Evolutionary conservation across 352 stramenopile genomes (phyloP), one percentile per base, ranked within the genome.

Genomic region (Pilasporangium apinafurcum): DNA sequence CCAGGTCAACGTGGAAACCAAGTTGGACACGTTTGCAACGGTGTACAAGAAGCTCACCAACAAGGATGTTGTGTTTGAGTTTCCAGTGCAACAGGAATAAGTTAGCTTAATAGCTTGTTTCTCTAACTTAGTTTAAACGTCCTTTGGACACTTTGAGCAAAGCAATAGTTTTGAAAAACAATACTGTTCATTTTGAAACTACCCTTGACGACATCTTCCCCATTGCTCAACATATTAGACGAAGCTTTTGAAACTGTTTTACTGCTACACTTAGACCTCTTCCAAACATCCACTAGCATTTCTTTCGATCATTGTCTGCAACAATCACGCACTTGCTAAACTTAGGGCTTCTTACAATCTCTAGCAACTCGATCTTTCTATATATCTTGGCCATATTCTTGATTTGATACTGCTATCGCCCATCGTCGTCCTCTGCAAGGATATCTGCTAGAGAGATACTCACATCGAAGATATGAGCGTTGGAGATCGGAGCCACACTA

Each of bases 11-110:
- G 95, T 99, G 24, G 96, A 99, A 81, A 97, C 88, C 55, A 98
- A 99, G 79, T 87, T 98, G n/a, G 96, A 99, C 64, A 99, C 96
- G 22, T 99, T 99, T 66, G 85, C 95, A 52, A 94, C 88, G 48
- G 96, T 99, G 53, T 99, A 99, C 91, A 98, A 97, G 75, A 99
- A 98, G 87, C 86, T 99, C 52, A 99, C 96, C 65, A 98, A 98
- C 85, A 99, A 99, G 83, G 93, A 98, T 63, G 96, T 99, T 76
- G 85, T 97, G 53, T 99, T 99, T 62, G 86, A 98, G 73, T 98
- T 98, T 64, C 81, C 83, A 37, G 80, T 95, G 62, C 62, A 86
- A 59, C 66, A 88, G 71, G 83, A 96, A 68, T 92, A 90, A 82
- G 57, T 64, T 40, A 18, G 56, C 30, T 56, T 17, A 41, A 22